Conservation (phyloP, 2,329 filamentous ascomycete genomes). For the Allantophomopsis cytisporea region DNA sequence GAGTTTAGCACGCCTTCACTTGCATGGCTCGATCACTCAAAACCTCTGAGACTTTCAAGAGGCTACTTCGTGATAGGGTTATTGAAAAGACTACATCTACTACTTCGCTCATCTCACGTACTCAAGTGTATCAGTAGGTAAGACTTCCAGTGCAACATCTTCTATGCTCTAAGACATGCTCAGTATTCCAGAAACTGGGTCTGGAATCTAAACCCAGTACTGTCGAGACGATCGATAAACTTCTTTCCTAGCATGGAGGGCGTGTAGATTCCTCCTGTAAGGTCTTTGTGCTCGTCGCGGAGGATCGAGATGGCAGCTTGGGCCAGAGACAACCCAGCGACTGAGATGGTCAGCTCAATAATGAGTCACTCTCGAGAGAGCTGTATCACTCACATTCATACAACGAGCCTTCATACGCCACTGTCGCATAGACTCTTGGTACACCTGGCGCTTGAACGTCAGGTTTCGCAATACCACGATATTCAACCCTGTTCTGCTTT, state of each 20-base stretch:
- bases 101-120: too few species aligned
- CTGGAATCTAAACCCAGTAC: slow-evolving; percentile 49
- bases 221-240: slow-evolving; percentile 48
- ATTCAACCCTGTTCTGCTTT: slow-evolving; percentile 46
- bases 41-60: too few species aligned
- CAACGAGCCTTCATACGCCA: slow-evolving; percentile 43
- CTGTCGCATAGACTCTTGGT: slow-evolving; percentile 45
- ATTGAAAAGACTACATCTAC: too few species aligned
- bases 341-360: slow-evolving; percentile 20
- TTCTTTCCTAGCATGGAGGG: slow-evolving; percentile 56
- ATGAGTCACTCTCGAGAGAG: not conserved
- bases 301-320: slow-evolving; percentile 54
- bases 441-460: too few species aligned
- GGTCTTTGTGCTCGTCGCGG: slow-evolving; percentile 39
- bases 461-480: slow-evolving; percentile 46
- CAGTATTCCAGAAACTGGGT: slow-evolving; percentile 34
- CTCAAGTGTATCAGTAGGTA: too few species aligned
- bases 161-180: too few species aligned
- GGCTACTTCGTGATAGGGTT: too few species aligned
- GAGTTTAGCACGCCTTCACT: too few species aligned
- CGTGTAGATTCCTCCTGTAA: slow-evolving; percentile 58
- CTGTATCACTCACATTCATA: slow-evolving; percentile 43
- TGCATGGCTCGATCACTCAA: too few species aligned
- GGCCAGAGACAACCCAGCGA: slow-evolving; percentile 51
- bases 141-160: too few species aligned